A percentile compares a stretch with the other conserved stretches of the same genome.
These are phyloP conservation scores for Suillus decipiens DNA, from an alignment of 768 basidiomycete species.

Conservation along the genomic window DNA sequence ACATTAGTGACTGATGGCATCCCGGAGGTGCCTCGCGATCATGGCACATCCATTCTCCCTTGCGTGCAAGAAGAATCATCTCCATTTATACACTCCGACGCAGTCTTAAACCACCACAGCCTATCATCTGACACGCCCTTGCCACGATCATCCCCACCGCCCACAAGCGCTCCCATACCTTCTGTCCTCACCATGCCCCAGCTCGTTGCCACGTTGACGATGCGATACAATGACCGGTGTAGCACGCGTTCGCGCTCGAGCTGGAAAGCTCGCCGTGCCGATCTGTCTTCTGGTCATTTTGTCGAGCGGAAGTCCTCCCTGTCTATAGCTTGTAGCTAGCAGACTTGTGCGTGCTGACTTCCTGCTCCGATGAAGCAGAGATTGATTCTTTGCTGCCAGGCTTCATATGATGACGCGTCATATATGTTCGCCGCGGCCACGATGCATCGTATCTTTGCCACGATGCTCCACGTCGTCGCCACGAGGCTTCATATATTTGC, in stretches of 20 bases:
- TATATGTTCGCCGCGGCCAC: conserved; percentile 2
- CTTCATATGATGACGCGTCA: neutral
- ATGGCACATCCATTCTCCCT: conserved; percentile 8
- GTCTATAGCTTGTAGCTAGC: conserved; percentile 25
- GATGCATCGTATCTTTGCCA: neutral
- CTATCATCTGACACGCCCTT: conserved; percentile 5
- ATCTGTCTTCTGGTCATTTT: conserved; percentile 11
- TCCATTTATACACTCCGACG: conserved; percentile 13
- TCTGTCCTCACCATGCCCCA: conserved; percentile 32
- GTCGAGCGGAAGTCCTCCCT: conserved; percentile 28
- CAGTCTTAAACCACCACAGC: conserved; percentile 20
- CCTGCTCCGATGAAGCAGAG: neutral
- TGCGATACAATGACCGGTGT: conserved; percentile 27
- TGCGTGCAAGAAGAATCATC: neutral
- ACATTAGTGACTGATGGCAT: neutral
- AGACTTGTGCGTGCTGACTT: conserved; percentile 2
- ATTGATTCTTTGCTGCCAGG: conserved; percentile 6
- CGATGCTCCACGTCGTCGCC: conserved; percentile 1
- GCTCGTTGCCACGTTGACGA: conserved; percentile 32
- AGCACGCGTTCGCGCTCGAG: conserved; percentile 20
- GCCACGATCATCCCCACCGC: conserved; percentile 12
- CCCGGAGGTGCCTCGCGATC: neutral
- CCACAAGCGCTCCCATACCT: conserved; percentile 12
- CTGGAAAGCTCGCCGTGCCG: conserved; percentile 11
- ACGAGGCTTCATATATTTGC: neutral